These are phyloP conservation scores for Butyriboletus appendiculatus DNA, from an alignment of 1,284 basidiomycete genomes.

Conservation along the genomic window DNA sequence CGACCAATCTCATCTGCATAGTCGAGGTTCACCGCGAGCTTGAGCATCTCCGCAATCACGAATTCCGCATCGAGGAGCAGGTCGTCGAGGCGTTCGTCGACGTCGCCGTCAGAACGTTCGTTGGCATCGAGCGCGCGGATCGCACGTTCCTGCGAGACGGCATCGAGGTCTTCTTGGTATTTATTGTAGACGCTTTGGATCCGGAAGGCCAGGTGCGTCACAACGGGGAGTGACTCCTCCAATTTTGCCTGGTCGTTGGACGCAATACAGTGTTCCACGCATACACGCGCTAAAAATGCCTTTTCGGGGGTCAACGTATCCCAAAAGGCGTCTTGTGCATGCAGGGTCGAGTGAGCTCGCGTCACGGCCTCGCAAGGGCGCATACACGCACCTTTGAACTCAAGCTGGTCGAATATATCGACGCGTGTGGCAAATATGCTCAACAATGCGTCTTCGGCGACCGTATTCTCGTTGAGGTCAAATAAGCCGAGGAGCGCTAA, in stretches of 20 bases:
- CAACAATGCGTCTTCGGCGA: conserved; percentile 68
- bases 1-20: conserved; percentile 95
- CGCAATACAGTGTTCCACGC: conserved; percentile 77
- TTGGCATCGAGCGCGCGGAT: conserved; percentile 45
- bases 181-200: conserved; percentile 82
- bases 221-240: conserved; percentile 82
- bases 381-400: conserved; percentile 68
- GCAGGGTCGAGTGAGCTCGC: not conserved
- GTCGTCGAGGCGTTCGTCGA: conserved; percentile 59
- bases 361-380: not conserved
- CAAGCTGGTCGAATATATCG: conserved; percentile 63
- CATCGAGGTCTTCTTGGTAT: conserved; percentile 55
- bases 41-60: conserved; percentile 80
- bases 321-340: conserved; percentile 72
- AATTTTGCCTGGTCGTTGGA: conserved; percentile 68
- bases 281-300: conserved; percentile 83
- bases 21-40: conserved; percentile 83
- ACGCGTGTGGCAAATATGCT: conserved; percentile 62
- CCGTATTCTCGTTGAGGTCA: conserved; percentile 58
- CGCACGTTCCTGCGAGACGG: conserved; percentile 44
- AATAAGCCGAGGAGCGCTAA: conserved; percentile 63
- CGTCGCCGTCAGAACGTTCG: conserved; percentile 43
- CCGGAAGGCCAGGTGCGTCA: conserved; percentile 86
- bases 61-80: conserved; percentile 49
- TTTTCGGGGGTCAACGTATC: conserved; percentile 75